Evolutionary conservation across 352 stramenopile species (phyloP).

Genomic region (Pythium plurisporium): DNA sequence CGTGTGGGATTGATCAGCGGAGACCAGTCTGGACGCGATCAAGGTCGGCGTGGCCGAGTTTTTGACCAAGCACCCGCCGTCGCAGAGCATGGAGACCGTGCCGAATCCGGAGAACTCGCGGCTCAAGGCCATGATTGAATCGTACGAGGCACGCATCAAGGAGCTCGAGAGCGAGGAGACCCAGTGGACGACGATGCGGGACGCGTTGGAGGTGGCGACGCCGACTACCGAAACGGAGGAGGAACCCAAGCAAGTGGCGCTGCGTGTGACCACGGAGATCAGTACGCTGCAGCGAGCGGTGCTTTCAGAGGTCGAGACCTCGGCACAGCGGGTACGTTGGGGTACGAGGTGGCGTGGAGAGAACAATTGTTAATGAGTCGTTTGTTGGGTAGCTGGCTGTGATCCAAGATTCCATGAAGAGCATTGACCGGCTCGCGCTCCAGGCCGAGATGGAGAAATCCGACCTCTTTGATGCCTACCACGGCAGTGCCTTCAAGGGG

Average conservation of each 20-base stretch:
- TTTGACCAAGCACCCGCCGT: constrained; percentile 42
- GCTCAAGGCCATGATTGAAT: constrained; percentile 37
- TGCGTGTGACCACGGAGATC: constrained; percentile 44
- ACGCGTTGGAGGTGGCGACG: constrained; percentile 25
- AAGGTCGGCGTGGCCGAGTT: constrained; percentile 62
- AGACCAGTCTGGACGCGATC: constrained; percentile 60
- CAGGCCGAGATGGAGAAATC: constrained; percentile 68
- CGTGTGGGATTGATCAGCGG: constrained; percentile 20
- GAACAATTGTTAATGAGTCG: background rate
- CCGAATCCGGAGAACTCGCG: constrained; percentile 63
- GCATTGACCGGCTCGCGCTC: constrained; percentile 56
- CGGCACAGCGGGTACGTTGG: constrained; percentile 8
- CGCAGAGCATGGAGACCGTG: constrained; percentile 44
- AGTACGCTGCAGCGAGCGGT: constrained; percentile 41
- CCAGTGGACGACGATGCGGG: constrained; percentile 47
- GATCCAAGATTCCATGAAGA: constrained; percentile 59
- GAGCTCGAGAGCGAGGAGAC: constrained; percentile 43
- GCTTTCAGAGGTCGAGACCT: constrained; percentile 21
- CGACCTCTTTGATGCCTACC: constrained; percentile 64
- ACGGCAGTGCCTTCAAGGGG: constrained; percentile 72
- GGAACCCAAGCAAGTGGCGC: background rate
- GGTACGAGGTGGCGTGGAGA: background rate
- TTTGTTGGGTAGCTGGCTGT: constrained; percentile 37
- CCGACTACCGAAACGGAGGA: constrained; percentile 4
- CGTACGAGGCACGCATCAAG: constrained; percentile 14